phyloP scores from a whole-genome alignment of 495 filamentous ascomycete genomes.

The Neurospora sp. region DNA sequence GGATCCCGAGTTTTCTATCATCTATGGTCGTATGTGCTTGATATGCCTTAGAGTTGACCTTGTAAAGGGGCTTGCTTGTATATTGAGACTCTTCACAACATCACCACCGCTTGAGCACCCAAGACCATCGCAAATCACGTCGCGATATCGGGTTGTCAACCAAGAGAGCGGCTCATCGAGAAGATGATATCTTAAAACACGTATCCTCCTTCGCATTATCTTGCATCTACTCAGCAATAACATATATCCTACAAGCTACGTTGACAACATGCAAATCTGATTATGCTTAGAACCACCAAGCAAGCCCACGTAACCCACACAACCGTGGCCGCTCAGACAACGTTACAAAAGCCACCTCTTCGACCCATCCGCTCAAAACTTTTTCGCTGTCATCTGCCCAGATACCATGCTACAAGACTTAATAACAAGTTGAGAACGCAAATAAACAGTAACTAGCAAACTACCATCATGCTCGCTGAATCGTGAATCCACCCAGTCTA shows the following conservation, averaged over 20 bases:
- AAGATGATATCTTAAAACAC: not conserved
- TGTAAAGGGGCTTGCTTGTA: not conserved
- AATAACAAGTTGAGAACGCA: not conserved
- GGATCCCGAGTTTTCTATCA: conserved; percentile 37
- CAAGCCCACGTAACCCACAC: not conserved
- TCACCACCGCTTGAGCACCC: not conserved
- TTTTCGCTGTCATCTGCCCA: not conserved
- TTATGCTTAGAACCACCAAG: not conserved
- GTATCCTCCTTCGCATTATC: not conserved
- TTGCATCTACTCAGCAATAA: not conserved
- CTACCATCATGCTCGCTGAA: not conserved
- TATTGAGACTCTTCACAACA: not conserved
- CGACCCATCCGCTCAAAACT: not conserved
- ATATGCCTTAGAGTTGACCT: not conserved
- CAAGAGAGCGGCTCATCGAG: not conserved
- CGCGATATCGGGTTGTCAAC: not conserved
- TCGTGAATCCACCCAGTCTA: not conserved
- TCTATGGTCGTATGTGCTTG: conserved; percentile 34
- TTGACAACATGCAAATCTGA: not conserved
- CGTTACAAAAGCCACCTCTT: not conserved
- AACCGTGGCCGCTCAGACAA: not conserved
- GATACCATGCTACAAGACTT: not conserved
- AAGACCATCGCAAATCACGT: not conserved
- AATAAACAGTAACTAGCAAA: not conserved
- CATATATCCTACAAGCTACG: not conserved